A percentile compares a stretch with the other conserved stretches of the same genome.
phyloP scores from a whole-genome alignment of 257 asterid species.

The Paraleonurus japonicus region DNA sequence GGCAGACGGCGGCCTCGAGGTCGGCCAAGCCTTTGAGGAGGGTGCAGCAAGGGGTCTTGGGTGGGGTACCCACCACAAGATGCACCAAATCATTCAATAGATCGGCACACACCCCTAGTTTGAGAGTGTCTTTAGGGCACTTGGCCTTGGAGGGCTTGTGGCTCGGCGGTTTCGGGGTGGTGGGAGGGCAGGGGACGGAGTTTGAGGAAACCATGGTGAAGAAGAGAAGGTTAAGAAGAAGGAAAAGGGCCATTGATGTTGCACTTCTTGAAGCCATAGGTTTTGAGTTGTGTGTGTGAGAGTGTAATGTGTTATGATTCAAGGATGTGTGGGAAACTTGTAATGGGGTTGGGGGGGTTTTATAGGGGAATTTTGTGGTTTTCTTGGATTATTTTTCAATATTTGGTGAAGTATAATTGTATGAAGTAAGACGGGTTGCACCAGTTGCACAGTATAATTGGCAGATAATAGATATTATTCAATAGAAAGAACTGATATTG shows the following conservation, averaged over 20 bases:
- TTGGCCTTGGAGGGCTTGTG: slow-evolving; percentile 11
- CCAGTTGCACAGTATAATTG: no score
- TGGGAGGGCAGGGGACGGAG: slow-evolving; percentile 12
- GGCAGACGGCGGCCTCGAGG: background rate
- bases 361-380: background rate
- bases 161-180: background rate
- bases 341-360: background rate
- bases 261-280: slow-evolving; percentile 30
- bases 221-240: slow-evolving; percentile 31
- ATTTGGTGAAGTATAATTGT: background rate
- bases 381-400: background rate
- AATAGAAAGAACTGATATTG: no score
- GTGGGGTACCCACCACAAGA: slow-evolving; percentile 14
- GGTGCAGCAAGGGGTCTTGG: background rate
- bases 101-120: slow-evolving; percentile 38
- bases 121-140: slow-evolving; percentile 40
- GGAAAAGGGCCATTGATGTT: slow-evolving; percentile 23
- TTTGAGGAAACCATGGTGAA: slow-evolving; percentile 31
- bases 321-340: background rate
- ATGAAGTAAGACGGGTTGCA: no score
- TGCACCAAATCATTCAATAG: slow-evolving; percentile 34
- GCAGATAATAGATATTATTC: no score
- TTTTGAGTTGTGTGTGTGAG: background rate
- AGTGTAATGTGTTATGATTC: background rate
- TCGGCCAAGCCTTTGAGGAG: background rate